These are phyloP conservation scores for Podospora bellae-mahoneyi DNA, from an alignment of 495 filamentous ascomycete genomes.

Conservation along the genomic window DNA sequence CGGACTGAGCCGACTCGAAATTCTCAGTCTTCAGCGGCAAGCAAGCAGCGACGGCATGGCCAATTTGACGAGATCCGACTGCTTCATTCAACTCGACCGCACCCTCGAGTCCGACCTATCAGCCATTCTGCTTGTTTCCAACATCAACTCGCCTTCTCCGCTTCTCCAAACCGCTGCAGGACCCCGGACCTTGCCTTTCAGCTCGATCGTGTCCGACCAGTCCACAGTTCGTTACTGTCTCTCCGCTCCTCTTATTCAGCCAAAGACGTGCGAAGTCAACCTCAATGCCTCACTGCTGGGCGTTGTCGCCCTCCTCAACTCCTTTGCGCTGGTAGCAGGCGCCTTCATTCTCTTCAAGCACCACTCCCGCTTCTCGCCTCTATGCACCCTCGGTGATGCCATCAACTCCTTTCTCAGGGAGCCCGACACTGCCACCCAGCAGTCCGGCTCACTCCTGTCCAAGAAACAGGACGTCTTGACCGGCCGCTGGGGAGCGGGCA, in stretches of 20 bases:
- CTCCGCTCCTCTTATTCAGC: constrained; percentile 20
- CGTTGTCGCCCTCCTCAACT: constrained; percentile 39
- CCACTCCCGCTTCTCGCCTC: constrained; percentile 33
- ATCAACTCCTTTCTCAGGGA: constrained; percentile 45
- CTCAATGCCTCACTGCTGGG: constrained; percentile 43
- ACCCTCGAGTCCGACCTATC: constrained; percentile 33
- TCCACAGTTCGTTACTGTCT: constrained; percentile 36
- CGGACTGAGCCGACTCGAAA: constrained; percentile 33
- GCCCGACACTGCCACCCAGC: constrained; percentile 37
- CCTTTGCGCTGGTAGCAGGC: constrained; percentile 36
- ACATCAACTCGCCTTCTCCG: constrained; percentile 28
- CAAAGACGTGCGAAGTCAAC: constrained; percentile 36
- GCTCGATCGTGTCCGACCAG: constrained; percentile 15
- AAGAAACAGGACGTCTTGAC: constrained; percentile 43
- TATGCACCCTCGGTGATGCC: constrained; percentile 46
- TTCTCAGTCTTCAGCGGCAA: constrained; percentile 35
- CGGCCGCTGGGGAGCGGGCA: constrained; percentile 35
- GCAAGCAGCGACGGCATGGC: constrained; percentile 25
- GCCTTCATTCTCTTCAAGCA: constrained; percentile 36
- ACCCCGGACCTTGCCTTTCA: neutral
- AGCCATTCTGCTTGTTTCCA: constrained; percentile 37
- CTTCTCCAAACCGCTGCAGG: constrained; percentile 30
- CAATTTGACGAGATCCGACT: constrained; percentile 29
- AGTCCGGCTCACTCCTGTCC: constrained; percentile 36
- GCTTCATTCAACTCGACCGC: constrained; percentile 30